Evolutionary conservation across 2,329 filamentous ascomycete species (phyloP).

Genomic region (Ascochyta koolunga): DNA sequence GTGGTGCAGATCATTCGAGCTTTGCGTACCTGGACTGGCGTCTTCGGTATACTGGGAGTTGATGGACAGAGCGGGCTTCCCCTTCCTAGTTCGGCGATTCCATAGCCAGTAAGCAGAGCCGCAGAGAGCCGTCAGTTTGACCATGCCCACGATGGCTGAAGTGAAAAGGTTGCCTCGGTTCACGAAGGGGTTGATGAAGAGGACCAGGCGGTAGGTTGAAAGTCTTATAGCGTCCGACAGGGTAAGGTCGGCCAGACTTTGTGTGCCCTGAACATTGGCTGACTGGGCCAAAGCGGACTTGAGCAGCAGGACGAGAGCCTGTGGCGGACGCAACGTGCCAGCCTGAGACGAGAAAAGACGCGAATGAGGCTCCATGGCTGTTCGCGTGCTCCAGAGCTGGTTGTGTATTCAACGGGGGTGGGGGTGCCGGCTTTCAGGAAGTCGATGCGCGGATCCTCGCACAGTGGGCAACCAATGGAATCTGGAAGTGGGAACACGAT

Average conservation of each 20-base stretch:
- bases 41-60: constrained; percentile 30
- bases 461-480: constrained; percentile 40
- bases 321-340: constrained; percentile 47
- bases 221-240: constrained; percentile 37
- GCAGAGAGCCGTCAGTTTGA: constrained; percentile 46
- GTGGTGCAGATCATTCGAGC: constrained; percentile 16
- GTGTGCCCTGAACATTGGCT: constrained; percentile 31
- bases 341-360: constrained; percentile 33
- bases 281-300: constrained; percentile 34
- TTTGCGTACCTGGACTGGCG: constrained; percentile 32
- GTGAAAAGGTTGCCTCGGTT: constrained; percentile 22
- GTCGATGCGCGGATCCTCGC: constrained; percentile 23
- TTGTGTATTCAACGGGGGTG: constrained; percentile 44
- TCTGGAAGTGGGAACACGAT: constrained; percentile 36
- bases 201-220: constrained; percentile 25
- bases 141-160: constrained; percentile 46
- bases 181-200: constrained; percentile 33
- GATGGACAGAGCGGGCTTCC: constrained; percentile 22
- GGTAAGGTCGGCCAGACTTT: constrained; percentile 33
- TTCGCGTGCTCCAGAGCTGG: constrained; percentile 39
- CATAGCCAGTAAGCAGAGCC: constrained; percentile 46
- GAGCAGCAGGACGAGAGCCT: constrained; percentile 44
- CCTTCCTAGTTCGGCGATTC: constrained; percentile 29
- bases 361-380: constrained; percentile 47
- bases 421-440: constrained; percentile 30